Evolutionary conservation across 129 eudicot species (phyloP).

Genomic region (Glebionis coronaria): DNA sequence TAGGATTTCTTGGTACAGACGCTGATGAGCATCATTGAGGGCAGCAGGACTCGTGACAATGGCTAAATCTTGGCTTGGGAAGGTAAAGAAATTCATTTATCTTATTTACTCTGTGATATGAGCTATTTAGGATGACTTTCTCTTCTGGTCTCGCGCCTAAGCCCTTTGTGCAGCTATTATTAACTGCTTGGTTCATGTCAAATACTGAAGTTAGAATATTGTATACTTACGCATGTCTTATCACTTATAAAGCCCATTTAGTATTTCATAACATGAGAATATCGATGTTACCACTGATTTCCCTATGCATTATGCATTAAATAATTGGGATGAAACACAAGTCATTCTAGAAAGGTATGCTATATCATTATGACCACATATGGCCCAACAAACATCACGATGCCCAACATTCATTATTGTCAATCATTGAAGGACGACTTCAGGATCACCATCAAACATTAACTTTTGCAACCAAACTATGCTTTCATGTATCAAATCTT

Average conservation of each 20-base stretch:
- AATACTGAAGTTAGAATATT: constrained; percentile 1
- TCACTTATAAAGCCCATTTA: background rate
- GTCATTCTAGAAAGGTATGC: constrained; percentile 92
- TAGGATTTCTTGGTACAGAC: constrained; percentile 76
- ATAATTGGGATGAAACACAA: no score
- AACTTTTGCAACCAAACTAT: constrained; percentile 92
- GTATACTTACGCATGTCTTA: background rate
- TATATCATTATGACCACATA: constrained; percentile 92
- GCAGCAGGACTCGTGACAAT: constrained; percentile 61
- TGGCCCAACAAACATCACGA: constrained; percentile 94
- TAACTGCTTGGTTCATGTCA: background rate
- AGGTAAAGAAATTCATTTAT: constrained; percentile 81
- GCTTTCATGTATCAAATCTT: constrained; percentile 59
- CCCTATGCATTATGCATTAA: no score
- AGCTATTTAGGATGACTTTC: background rate
- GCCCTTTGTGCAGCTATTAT: background rate
- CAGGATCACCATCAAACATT: constrained; percentile 87
- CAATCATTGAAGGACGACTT: constrained; percentile 41
- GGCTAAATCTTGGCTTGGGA: constrained; percentile 98
- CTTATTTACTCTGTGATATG: constrained; percentile 1
- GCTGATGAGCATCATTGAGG: no score
- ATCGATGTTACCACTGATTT: no score
- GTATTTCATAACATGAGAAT: background rate
- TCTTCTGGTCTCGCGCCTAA: background rate
- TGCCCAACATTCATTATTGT: constrained; percentile 51